Evolutionary conservation across 148 eudicot species (phyloP), one percentile per base, ranked within the genome.

Genomic region (Camellia lanceoleosa): DNA sequence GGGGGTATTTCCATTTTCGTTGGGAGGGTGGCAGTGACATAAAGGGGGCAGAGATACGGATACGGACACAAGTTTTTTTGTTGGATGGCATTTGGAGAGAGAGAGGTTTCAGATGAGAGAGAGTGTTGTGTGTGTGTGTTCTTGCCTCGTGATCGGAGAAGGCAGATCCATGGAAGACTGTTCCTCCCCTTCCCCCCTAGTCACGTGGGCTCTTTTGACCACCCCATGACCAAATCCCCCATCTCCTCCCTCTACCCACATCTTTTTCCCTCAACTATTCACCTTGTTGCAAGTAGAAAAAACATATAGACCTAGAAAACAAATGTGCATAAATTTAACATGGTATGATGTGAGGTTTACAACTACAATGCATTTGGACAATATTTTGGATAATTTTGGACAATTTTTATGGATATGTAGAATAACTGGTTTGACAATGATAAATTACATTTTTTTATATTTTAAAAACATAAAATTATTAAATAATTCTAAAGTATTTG

Each of bases 81-180:
- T 60, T 11, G 8, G 64, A 55, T 55, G 58, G 80, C 59, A 62
- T 79, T 79, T 73, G 83, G 42, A 30, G 38, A 30, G 38, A 30
- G 38, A 30, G 38, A 1, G 38, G 38, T 30, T 30, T 30, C 38
- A 30, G 38, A 30, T 30, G 38, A 30, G 38, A 30, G 38, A 30
- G 38, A 30, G 38, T 30, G 38, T 30, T 1, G 1, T 30, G 38
- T 30, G 38, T 30, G 38, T 30, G 38, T 30, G 38, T 19, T 78
- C 80, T 82, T 78, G 86, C 94, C 94, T 92, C 94, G 97, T 92
- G 97, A 92, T 92, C 97, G 97, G 94, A 86, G 94, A 92, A 91
- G 88, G 86, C 89, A 91, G 97, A 91, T 91, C 94, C 94, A 82
- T 92, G 90, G 91, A 91, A 92, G 92, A 91, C 92, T 91, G 97